Evolutionary conservation across 345 rosid genomes (phyloP).

Genomic region (Odontarrhena argentea): DNA sequence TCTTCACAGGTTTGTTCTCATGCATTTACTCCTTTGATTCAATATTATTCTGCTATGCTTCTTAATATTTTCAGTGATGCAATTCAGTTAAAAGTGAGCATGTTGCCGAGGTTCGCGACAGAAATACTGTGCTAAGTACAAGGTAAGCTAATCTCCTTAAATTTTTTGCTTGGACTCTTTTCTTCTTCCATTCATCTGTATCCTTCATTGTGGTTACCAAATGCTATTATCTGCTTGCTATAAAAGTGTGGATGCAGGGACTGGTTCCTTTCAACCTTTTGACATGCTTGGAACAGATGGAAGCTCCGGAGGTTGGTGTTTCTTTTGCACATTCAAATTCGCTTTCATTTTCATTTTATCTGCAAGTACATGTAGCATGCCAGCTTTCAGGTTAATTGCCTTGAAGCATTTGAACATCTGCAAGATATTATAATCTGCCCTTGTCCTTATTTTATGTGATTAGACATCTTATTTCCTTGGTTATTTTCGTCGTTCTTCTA

Average conservation of each 20-base stretch:
- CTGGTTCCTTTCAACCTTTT: slow-evolving; percentile 62
- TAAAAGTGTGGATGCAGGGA: slow-evolving; percentile 63
- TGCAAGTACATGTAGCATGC: not conserved
- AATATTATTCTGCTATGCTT: slow-evolving; percentile 5
- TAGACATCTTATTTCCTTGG: slow-evolving; percentile 8
- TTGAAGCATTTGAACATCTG: slow-evolving; percentile 9
- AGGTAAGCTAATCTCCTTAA: slow-evolving; percentile 42
- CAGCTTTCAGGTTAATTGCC: slow-evolving; percentile 18
- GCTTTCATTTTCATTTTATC: slow-evolving; percentile 8
- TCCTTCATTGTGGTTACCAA: slow-evolving; percentile 18
- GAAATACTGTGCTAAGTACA: slow-evolving; percentile 50
- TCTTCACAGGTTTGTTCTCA: slow-evolving; percentile 66
- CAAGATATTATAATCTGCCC: not conserved
- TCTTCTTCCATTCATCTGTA: slow-evolving; percentile 16
- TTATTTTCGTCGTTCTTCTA: slow-evolving; percentile 12
- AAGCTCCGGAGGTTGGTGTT: slow-evolving; percentile 63
- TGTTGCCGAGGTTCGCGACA: slow-evolving; percentile 84
- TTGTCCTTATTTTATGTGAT: slow-evolving; percentile 9
- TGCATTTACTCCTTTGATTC: slow-evolving; percentile 20
- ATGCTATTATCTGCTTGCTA: slow-evolving; percentile 32
- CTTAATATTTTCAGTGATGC: slow-evolving; percentile 33
- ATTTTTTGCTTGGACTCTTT: not conserved
- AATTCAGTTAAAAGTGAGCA: slow-evolving; percentile 82
- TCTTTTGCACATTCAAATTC: slow-evolving; percentile 9
- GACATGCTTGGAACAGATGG: slow-evolving; percentile 71